Conservation (phyloP, 225 moss, liverwort and hornwort species). For the Takakia lepidozioides region DNA sequence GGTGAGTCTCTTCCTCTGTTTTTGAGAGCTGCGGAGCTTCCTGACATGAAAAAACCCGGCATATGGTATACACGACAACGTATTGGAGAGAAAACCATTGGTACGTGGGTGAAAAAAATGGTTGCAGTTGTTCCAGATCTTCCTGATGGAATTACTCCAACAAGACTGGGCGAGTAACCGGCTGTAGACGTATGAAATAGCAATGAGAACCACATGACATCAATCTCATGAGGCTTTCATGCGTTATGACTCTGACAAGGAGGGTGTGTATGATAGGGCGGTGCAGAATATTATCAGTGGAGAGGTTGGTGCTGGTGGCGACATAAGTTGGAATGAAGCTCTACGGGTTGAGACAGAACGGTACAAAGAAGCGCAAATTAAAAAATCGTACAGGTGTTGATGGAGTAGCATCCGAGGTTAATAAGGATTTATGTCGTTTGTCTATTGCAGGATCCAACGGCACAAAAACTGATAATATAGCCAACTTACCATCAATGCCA, state of each 20-base stretch:
- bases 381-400: too few species aligned
- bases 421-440: too few species aligned
- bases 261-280: not conserved
- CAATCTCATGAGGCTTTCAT: not conserved
- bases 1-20: not conserved
- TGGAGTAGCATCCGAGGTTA: too few species aligned
- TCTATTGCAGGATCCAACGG: too few species aligned
- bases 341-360: not conserved
- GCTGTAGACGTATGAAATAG: not conserved
- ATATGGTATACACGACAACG: too few species aligned
- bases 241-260: not conserved
- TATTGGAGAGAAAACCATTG: not conserved
- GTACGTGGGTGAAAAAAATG: not conserved
- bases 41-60: too few species aligned
- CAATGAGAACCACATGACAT: not conserved
- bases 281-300: not conserved
- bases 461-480: too few species aligned
- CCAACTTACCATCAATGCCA: too few species aligned
- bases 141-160: not conserved
- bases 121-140: not conserved
- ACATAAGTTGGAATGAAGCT: not conserved
- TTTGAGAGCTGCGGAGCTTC: not conserved
- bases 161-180: not conserved
- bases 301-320: not conserved
- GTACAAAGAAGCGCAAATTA: too few species aligned